Conservation (phyloP, 2,329 filamentous ascomycete genomes). For the Ophiocordyceps unilateralis region DNA sequence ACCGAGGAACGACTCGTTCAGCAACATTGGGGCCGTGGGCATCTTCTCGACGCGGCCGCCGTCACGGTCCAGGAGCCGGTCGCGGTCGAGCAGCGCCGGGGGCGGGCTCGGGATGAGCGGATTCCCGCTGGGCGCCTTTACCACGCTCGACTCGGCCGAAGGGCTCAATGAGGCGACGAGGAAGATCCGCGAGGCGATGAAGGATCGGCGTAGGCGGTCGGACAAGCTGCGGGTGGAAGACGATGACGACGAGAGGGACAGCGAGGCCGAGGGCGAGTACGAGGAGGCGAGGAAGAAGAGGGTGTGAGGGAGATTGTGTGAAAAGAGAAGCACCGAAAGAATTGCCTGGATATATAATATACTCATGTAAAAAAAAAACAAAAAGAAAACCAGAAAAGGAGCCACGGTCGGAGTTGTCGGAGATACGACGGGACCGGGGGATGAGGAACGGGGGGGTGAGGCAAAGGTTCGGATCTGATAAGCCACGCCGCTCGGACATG, state of each 20-base stretch:
- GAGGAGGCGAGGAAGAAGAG: constrained; percentile 26
- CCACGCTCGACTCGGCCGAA: constrained; percentile 44
- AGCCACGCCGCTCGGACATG: constrained; percentile 6
- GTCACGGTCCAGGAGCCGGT: constrained; percentile 59
- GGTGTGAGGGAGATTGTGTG: too few species aligned
- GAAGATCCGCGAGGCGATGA: constrained; percentile 75
- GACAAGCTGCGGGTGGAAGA: constrained; percentile 19
- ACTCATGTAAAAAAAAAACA: too few species aligned
- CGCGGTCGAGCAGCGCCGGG: constrained; percentile 51
- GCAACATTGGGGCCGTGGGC: constrained; percentile 70
- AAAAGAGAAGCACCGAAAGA: too few species aligned
- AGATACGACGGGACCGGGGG: too few species aligned
- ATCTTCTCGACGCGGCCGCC: constrained; percentile 80
- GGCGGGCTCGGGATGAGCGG: constrained; percentile 41
- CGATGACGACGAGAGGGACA: constrained; percentile 16
- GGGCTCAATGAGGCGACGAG: constrained; percentile 69
- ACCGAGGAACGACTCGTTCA: constrained; percentile 85
- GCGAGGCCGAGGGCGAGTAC: constrained; percentile 17
- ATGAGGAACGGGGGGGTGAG: neutral
- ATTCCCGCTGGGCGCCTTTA: constrained; percentile 56
- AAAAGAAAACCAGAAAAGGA: too few species aligned
- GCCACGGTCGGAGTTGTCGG: too few species aligned
- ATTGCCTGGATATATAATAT: too few species aligned
- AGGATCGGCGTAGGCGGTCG: constrained; percentile 38
- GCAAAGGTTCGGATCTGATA: neutral